Base-by-base conservation (phyloP, 148 eudicot genomes). In the Selenicereus undatus region DNA sequence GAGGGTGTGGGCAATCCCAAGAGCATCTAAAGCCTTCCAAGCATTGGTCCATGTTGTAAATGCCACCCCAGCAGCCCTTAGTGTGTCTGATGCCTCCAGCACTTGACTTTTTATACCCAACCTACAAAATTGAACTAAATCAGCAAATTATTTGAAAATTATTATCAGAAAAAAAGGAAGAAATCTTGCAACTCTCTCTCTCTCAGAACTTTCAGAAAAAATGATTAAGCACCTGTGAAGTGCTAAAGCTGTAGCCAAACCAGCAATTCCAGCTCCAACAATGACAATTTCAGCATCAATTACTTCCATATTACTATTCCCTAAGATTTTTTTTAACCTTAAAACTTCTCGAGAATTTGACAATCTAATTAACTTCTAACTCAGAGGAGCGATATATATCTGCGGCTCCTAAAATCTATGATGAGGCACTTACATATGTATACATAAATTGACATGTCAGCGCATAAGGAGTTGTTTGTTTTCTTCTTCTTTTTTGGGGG, bases 1-100 rank as follows among this genome's bases (percentile, higher is more conserved):
- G 73, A 91, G 90, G 0, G 81, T 39, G 1, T 90, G 80, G 27
- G 81, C 90, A 11, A 90, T 27, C 51, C 90, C 90, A 52, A 91
- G 77, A 62, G 88, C 85, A 50, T 91, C 94, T 66, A 89, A 48
- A 0, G 89, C 92, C 78, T 78, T 88, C 94, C 94, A 91, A 60
- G 89, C 90, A 84, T 90, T 91, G 29, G 90, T 74, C 91, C 92
- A 89, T 0, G 84, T 82, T 3, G 78, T 70, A 11, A 91, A 80
- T 42, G 91, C 92, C 54, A 83, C 80, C 29, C 94, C 94, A 0
- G 90, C 75, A 11, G 77, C 83, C 76, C 94, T 82, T 52, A 87
- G 80, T 32, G 78, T 39, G 14, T 87, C 90, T 9, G 89, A 84
- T 76, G 92, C 90, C 60, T 91, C 94, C 83, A 91, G 75, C 35